Percentiles rank a stretch among this genome's conserved stretches.
Evolutionary conservation across 2,329 filamentous ascomycete genomes (phyloP).

Genomic region (Chrysoporthe cubensis): DNA sequence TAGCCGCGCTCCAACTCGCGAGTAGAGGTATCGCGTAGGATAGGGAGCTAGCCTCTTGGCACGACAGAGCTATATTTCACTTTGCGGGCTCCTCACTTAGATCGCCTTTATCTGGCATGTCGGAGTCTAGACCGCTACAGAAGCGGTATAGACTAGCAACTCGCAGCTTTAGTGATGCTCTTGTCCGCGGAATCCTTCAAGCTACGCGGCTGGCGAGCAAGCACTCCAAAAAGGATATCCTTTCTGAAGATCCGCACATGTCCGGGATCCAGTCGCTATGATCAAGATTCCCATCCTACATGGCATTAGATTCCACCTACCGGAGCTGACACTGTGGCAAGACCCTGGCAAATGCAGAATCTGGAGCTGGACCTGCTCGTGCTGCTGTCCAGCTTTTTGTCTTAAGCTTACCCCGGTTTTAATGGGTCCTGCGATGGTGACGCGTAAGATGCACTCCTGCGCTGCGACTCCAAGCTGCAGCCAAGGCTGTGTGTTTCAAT

Average conservation of each 20-base stretch:
- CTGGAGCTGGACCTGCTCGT: conserved; percentile 1
- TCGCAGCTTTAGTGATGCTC: too few species aligned
- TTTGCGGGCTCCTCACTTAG: too few species aligned
- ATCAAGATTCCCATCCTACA: neutral
- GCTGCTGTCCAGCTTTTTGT: neutral
- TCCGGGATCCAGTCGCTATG: neutral
- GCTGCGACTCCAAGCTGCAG: conserved; percentile 12
- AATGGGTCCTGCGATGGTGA: neutral
- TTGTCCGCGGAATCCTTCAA: too few species aligned
- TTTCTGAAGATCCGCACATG: neutral
- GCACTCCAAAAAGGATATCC: neutral
- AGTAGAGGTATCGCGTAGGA: neutral
- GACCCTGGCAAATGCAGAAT: neutral
- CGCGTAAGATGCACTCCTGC: conserved; percentile 12
- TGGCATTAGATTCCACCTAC: conserved; percentile 5
- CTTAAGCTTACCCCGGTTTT: conserved; percentile 11
- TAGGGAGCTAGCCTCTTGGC: too few species aligned
- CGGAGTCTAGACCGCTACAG: too few species aligned
- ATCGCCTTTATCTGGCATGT: too few species aligned
- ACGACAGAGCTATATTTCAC: too few species aligned
- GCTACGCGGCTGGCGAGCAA: neutral
- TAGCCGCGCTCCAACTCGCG: neutral
- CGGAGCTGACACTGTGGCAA: neutral
- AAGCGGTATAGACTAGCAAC: too few species aligned
- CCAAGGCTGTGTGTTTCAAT: conserved; percentile 8